phyloP scores from a whole-genome alignment of 148 eudicot genomes.

The Rhododendron molle region DNA sequence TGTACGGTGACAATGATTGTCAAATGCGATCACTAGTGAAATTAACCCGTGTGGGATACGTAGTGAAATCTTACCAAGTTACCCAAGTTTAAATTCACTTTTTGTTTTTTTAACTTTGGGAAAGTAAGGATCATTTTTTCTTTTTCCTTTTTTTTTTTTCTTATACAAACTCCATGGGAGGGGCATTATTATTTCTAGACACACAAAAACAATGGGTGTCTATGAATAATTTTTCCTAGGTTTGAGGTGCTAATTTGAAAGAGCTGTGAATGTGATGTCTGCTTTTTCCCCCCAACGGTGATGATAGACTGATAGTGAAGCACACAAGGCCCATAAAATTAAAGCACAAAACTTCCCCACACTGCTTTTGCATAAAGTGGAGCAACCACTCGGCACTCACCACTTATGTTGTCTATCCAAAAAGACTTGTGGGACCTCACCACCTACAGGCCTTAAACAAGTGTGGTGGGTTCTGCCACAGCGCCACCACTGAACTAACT shows the following conservation, averaged over 20 bases:
- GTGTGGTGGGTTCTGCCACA: not conserved
- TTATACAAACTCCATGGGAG: not conserved
- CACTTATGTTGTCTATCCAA: not conserved
- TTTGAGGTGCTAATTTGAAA: not conserved
- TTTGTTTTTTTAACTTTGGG: not conserved
- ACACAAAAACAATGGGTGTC: not conserved
- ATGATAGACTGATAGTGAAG: not conserved
- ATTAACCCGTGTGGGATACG: not conserved
- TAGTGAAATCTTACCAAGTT: not conserved
- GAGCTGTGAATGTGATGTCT: not conserved
- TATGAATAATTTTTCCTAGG: not conserved
- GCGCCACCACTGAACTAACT: not conserved
- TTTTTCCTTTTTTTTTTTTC: too few species aligned
- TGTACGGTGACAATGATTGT: not conserved
- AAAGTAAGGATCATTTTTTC: not conserved
- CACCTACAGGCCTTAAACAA: not conserved
- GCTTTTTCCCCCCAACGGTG: not conserved
- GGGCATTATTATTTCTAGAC: not conserved
- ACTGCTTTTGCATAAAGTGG: conserved; percentile 1
- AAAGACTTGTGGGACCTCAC: not conserved
- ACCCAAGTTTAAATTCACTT: not conserved
- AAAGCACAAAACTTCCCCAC: not conserved
- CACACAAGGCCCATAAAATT: not conserved
- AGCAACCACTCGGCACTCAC: not conserved
- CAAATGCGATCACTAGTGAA: not conserved